Evolutionary conservation across 2,329 filamentous ascomycete species (phyloP).

Genomic region (Aspergillus bombycis): DNA sequence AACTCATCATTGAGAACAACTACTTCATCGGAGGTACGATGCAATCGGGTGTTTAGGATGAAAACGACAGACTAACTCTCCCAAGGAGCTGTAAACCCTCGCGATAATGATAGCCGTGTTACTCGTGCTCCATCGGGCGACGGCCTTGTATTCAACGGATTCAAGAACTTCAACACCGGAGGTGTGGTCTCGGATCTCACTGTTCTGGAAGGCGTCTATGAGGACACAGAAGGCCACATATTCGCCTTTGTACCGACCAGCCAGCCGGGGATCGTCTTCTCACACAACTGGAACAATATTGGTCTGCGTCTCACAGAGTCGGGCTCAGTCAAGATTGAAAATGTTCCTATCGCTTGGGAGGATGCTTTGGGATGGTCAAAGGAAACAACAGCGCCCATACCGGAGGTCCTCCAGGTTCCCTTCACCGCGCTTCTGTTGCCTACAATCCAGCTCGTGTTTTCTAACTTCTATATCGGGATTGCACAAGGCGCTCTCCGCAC

Average conservation of each 20-base stretch:
- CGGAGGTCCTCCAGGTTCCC: slow-evolving; percentile 54
- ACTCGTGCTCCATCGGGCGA: slow-evolving; percentile 52
- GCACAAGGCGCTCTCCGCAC: slow-evolving; percentile 62
- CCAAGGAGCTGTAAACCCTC: slow-evolving; percentile 61
- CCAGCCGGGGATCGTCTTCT: slow-evolving; percentile 58
- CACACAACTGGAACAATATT: slow-evolving; percentile 67
- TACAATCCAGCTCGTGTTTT: slow-evolving; percentile 68
- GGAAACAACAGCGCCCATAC: slow-evolving; percentile 53
- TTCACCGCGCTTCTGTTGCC: slow-evolving; percentile 64
- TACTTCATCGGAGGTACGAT: slow-evolving; percentile 62
- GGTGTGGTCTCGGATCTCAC: slow-evolving; percentile 68
- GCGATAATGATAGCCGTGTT: slow-evolving; percentile 64
- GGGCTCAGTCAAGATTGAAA: slow-evolving; percentile 62
- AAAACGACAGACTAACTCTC: not conserved
- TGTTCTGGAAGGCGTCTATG: slow-evolving; percentile 65
- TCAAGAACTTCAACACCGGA: slow-evolving; percentile 70
- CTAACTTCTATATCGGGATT: slow-evolving; percentile 68
- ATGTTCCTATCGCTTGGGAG: slow-evolving; percentile 60
- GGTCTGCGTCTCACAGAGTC: slow-evolving; percentile 67
- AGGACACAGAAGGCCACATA: slow-evolving; percentile 62
- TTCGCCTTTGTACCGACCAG: slow-evolving; percentile 63
- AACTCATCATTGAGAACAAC: slow-evolving; percentile 64
- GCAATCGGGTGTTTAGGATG: too few species aligned
- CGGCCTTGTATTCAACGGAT: slow-evolving; percentile 61
- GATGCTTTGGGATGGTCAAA: slow-evolving; percentile 66